phyloP scores from a whole-genome alignment of 164 flowering plant genomes.

The Santalum album region DNA sequence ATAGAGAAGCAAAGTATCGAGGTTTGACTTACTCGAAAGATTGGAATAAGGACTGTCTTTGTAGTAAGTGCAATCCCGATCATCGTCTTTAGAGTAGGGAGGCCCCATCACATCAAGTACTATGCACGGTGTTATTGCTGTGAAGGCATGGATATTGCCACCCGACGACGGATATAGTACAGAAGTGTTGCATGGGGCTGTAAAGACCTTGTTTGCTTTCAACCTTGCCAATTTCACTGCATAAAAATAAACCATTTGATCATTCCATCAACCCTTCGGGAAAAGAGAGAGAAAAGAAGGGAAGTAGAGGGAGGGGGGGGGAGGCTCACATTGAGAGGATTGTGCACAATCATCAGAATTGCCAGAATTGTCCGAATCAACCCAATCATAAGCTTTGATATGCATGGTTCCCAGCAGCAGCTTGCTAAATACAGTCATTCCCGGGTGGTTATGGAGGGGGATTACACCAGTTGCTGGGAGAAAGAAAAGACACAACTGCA shows the following conservation, averaged over 20 bases:
- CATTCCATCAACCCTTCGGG: neutral
- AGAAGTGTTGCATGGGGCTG: conserved; percentile 66
- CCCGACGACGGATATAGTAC: conserved; percentile 80
- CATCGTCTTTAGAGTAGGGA: conserved; percentile 69
- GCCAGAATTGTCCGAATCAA: conserved; percentile 14
- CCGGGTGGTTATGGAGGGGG: conserved; percentile 93
- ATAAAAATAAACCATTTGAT: conserved; percentile 4
- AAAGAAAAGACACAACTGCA: conserved; percentile 75
- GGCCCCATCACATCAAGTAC: conserved; percentile 92
- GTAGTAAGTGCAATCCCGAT: conserved; percentile 68
- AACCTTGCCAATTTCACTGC: conserved; percentile 65
- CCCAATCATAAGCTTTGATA: conserved; percentile 81
- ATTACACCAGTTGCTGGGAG: conserved; percentile 65
- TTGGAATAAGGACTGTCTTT: conserved; percentile 30
- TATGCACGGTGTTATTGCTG: conserved; percentile 74
- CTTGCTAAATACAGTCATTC: conserved; percentile 89
- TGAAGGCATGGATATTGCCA: conserved; percentile 85
- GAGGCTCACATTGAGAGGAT: conserved; percentile 15
- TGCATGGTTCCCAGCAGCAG: conserved; percentile 78
- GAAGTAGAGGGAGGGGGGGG: no score
- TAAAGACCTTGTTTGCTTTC: conserved; percentile 41
- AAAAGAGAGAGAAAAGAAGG: neutral
- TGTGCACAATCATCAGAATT: conserved; percentile 8
- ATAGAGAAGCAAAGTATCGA: neutral
- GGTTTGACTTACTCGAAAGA: conserved; percentile 31